These are phyloP conservation scores for Echium plantagineum DNA, from an alignment of 257 asterid species.

Conservation along the genomic window DNA sequence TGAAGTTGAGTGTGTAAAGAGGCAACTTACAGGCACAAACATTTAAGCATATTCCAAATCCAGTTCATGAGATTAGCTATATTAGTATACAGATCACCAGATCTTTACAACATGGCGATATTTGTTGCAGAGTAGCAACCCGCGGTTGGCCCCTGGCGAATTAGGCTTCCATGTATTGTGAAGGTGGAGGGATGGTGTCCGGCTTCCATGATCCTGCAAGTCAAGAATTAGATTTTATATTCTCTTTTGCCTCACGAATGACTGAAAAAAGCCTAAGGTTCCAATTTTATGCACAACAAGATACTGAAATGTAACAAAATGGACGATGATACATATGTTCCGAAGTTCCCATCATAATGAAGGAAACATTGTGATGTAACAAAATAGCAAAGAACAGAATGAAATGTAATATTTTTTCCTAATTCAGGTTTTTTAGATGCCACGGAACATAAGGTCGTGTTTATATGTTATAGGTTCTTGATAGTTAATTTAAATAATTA, in stretches of 20 bases:
- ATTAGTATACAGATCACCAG: neutral
- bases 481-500: too few relatives aligned
- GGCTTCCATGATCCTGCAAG: constrained; percentile 49
- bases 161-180: constrained; percentile 71
- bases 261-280: too few relatives aligned
- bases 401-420: too few relatives aligned
- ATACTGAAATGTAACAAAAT: too few relatives aligned
- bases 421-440: too few relatives aligned
- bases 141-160: constrained; percentile 2
- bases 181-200: constrained; percentile 44
- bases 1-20: neutral
- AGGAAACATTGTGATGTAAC: too few relatives aligned
- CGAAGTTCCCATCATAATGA: too few relatives aligned
- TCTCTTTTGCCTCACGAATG: neutral
- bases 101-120: neutral
- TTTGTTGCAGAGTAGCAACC: neutral
- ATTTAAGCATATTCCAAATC: neutral
- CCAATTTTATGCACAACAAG: neutral
- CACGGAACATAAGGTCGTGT: neutral
- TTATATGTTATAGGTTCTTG: neutral
- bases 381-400: too few relatives aligned
- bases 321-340: neutral
- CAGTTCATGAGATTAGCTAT: neutral
- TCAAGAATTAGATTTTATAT: neutral
- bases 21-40: neutral